phyloP scores from a whole-genome alignment of 176 grass and related monocot species.

The Rhynchospora pubera region DNA sequence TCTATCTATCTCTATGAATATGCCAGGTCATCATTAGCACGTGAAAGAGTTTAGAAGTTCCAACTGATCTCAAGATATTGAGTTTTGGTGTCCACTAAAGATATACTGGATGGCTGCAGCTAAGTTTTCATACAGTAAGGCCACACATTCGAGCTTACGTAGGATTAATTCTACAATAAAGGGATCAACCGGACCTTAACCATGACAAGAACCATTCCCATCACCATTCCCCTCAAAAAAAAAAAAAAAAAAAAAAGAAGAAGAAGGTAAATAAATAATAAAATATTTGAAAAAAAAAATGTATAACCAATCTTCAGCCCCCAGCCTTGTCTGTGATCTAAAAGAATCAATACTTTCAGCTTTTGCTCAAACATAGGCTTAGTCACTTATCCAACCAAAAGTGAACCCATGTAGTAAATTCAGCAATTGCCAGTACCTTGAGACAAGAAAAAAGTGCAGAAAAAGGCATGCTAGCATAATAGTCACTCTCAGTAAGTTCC shows the following conservation, averaged over 20 bases:
- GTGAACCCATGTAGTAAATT: background rate
- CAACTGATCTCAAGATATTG: background rate
- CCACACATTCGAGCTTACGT: background rate
- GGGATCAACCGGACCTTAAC: background rate
- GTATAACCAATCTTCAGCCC: background rate
- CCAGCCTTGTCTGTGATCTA: background rate
- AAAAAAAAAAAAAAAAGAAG: too few relatives aligned
- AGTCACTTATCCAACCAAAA: background rate
- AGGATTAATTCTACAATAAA: background rate
- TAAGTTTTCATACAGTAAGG: background rate
- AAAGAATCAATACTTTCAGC: background rate
- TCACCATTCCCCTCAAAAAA: background rate
- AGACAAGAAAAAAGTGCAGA: constrained; percentile 53
- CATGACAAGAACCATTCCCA: background rate
- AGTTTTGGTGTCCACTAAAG: background rate
- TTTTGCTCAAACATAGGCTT: background rate
- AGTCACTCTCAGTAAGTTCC: constrained; percentile 50
- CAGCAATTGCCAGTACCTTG: constrained; percentile 33
- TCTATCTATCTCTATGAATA: background rate
- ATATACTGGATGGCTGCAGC: background rate
- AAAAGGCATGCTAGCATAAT: constrained; percentile 63
- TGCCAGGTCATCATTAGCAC: background rate
- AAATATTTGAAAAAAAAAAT: background rate
- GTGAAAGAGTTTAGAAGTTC: background rate
- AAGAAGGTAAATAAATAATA: too few relatives aligned